Evolutionary conservation across 1,139 yeast species (phyloP).

Genomic region (Suhomyces panamericanus): DNA sequence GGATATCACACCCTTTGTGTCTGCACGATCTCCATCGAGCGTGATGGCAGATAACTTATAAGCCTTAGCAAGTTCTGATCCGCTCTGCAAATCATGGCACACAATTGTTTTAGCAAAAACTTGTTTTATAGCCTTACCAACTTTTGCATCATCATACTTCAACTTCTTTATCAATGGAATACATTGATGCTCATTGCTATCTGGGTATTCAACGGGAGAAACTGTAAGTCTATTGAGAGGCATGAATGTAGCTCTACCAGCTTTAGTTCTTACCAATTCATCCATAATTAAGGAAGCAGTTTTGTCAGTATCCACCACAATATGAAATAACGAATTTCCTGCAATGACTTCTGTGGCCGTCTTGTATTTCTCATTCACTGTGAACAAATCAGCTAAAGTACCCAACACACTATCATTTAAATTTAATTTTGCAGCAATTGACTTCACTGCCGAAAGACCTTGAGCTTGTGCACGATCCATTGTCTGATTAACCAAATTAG

Average conservation of each 20-base stretch:
- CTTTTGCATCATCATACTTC: constrained; percentile 51
- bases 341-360: constrained; percentile 88
- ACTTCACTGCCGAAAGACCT: constrained; percentile 68
- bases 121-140: constrained; percentile 68
- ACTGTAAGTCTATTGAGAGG: constrained; percentile 72
- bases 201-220: constrained; percentile 50
- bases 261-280: constrained; percentile 65
- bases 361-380: constrained; percentile 78
- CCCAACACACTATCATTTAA: constrained; percentile 70
- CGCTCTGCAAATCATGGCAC: constrained; percentile 66
- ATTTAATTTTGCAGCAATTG: constrained; percentile 56
- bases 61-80: constrained; percentile 64
- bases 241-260: constrained; percentile 87
- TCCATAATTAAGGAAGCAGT: constrained; percentile 81
- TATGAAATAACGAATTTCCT: constrained; percentile 81
- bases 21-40: constrained; percentile 88
- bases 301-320: constrained; percentile 84
- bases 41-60: constrained; percentile 77
- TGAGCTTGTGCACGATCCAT: constrained; percentile 71
- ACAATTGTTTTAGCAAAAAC: constrained; percentile 83
- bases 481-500: constrained; percentile 62
- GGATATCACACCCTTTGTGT: constrained; percentile 75
- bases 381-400: constrained; percentile 78
- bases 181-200: constrained; percentile 51
- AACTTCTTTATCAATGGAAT: constrained; percentile 78